These are phyloP conservation scores for Cucurbita ficifolia DNA, from an alignment of 306 rosid genomes.

Conservation along the genomic window DNA sequence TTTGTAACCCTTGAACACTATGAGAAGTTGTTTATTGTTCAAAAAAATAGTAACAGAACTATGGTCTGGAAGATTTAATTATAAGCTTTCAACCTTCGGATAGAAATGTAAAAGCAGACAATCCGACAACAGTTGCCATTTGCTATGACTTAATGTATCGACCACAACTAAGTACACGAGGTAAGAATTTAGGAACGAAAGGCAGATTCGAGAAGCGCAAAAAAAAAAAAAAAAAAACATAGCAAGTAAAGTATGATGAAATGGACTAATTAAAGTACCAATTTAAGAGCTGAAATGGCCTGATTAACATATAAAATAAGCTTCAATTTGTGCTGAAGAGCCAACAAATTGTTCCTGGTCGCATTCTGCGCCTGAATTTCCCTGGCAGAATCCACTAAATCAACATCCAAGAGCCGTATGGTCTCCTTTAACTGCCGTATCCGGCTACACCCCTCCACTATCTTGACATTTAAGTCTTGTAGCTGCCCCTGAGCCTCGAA, in stretches of 20 bases:
- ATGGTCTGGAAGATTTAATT: background rate
- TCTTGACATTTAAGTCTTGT: slow-evolving; percentile 74
- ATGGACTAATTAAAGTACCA: slow-evolving; percentile 32
- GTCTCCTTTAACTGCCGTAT: slow-evolving; percentile 74
- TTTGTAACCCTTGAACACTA: no score
- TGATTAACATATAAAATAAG: slow-evolving; percentile 88
- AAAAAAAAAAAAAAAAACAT: background rate
- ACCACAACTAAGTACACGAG: background rate
- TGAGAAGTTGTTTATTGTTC: no score
- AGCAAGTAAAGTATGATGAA: background rate
- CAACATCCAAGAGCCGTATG: slow-evolving; percentile 64
- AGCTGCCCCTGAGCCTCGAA: slow-evolving; percentile 94
- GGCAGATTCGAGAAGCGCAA: background rate
- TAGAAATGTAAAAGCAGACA: background rate
- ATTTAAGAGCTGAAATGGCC: slow-evolving; percentile 82
- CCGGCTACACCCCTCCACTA: slow-evolving; percentile 66
- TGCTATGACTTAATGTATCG: background rate
- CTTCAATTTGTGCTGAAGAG: slow-evolving; percentile 70
- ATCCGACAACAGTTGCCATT: background rate
- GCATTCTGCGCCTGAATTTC: slow-evolving; percentile 73
- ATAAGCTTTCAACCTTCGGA: background rate
- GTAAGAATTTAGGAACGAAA: background rate
- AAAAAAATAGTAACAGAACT: no score
- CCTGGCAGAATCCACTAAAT: slow-evolving; percentile 74
- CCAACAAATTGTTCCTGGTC: slow-evolving; percentile 58